These are phyloP conservation scores for Linanthus parryae DNA, from an alignment of 148 eudicot species.

Conservation along the genomic window DNA sequence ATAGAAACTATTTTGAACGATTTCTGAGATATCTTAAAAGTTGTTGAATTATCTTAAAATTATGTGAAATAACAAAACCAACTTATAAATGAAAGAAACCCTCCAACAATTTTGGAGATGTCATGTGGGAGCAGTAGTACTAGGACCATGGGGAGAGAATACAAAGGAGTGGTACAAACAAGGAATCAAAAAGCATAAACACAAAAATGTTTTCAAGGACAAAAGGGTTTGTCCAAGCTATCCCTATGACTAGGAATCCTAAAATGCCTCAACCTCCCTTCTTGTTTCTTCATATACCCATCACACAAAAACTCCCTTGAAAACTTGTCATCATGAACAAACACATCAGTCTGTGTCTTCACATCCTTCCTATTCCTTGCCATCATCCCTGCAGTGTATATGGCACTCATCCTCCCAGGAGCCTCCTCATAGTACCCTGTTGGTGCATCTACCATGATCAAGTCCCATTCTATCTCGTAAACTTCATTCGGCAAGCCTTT, in stretches of 20 bases:
- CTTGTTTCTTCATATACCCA: conserved; percentile 84
- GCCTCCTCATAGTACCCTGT: conserved; percentile 93
- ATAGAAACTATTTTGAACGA: too few species aligned
- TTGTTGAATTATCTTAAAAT: too few species aligned
- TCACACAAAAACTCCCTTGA: conserved; percentile 76
- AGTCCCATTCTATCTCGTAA: conserved; percentile 74
- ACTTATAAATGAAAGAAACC: too few species aligned
- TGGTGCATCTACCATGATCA: conserved; percentile 99
- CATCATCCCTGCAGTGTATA: conserved; percentile 90
- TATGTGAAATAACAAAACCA: too few species aligned
- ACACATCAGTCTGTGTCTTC: conserved; percentile 69
- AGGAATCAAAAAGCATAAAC: too few species aligned
- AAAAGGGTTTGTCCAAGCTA: conserved; percentile 51
- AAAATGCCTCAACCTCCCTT: conserved; percentile 89
- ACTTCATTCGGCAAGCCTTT: conserved; percentile 65
- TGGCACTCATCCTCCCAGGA: conserved; percentile 93
- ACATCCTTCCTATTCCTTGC: conserved; percentile 64
- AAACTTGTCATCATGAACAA: conserved; percentile 93
- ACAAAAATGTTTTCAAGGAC: conserved; percentile 40
- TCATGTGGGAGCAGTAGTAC: too few species aligned
- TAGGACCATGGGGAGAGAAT: too few species aligned
- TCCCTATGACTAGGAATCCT: conserved; percentile 67
- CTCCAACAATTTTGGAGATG: too few species aligned
- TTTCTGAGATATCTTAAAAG: too few species aligned
- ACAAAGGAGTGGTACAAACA: too few species aligned